Conservation (phyloP, 1,284 basidiomycete genomes). For the Cryptococcus maquisensis region DNA sequence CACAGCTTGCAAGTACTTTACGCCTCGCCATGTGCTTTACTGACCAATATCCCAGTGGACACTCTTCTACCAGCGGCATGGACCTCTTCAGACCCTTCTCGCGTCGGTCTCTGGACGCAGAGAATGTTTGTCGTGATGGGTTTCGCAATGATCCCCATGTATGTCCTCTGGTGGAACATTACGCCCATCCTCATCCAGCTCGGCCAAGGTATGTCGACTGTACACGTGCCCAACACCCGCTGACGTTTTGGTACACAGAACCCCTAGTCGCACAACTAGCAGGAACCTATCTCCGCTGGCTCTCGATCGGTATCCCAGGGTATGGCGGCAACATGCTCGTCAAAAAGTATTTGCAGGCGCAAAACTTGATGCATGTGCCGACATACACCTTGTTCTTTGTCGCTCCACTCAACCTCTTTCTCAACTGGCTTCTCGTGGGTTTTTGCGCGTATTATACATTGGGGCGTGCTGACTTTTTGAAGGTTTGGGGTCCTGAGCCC, state of each 20-base stretch:
- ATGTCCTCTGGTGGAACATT: slow-evolving; percentile 66
- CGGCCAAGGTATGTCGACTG: slow-evolving; percentile 58
- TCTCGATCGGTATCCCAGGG: slow-evolving; percentile 79
- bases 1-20: slow-evolving; percentile 54
- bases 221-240: not conserved
- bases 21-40: not conserved
- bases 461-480: slow-evolving; percentile 5
- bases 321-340: slow-evolving; percentile 54
- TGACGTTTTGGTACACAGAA: slow-evolving; percentile 47
- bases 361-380: slow-evolving; percentile 79
- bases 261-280: slow-evolving; percentile 77
- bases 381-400: slow-evolving; percentile 78
- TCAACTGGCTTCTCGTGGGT: slow-evolving; percentile 72
- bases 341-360: slow-evolving; percentile 73
- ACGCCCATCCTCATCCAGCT: slow-evolving; percentile 72
- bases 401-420: slow-evolving; percentile 76
- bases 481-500: slow-evolving; percentile 76
- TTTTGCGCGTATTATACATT: no score
- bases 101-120: slow-evolving; percentile 87
- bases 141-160: slow-evolving; percentile 49
- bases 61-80: slow-evolving; percentile 86
- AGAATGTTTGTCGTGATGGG: slow-evolving; percentile 71
- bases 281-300: slow-evolving; percentile 68
- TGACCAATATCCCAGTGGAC: slow-evolving; percentile 54
- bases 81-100: slow-evolving; percentile 73